These are phyloP conservation scores for Gossypium arboreum DNA, from an alignment of 345 rosid species.

Conservation along the genomic window DNA sequence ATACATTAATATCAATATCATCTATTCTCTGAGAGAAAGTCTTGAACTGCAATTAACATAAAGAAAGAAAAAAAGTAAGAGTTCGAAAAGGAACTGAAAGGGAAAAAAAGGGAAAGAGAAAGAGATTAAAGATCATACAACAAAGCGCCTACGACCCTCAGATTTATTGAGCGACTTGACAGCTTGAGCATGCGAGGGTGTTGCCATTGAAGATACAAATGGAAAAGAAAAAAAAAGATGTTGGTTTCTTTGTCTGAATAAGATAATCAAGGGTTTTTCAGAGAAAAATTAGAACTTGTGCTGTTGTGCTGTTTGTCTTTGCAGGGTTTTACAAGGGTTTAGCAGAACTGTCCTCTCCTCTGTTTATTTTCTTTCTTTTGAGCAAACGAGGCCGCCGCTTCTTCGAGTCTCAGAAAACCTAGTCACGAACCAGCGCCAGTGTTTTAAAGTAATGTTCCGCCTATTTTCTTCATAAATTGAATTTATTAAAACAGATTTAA, in stretches of 20 bases:
- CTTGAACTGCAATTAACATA: conserved; percentile 58
- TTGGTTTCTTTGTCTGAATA: background rate
- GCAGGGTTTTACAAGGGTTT: conserved; percentile 8
- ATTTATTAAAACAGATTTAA: no score
- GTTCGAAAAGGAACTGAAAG: background rate
- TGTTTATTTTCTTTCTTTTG: background rate
- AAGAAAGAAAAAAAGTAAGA: background rate
- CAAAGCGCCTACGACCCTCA: conserved; percentile 66
- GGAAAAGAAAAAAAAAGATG: background rate
- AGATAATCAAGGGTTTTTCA: background rate
- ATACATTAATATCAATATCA: conserved; percentile 73
- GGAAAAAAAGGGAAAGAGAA: background rate
- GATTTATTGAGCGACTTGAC: conserved; percentile 84
- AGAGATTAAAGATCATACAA: conserved; percentile 33
- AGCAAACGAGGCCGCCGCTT: background rate
- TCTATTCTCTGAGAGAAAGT: conserved; percentile 54
- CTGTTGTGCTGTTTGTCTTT: background rate
- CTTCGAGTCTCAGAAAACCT: background rate
- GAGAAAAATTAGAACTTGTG: background rate
- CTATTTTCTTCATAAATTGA: no score
- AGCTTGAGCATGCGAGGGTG: conserved; percentile 54
- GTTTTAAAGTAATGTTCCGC: background rate
- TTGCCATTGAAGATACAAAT: conserved; percentile 33
- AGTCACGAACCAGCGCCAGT: background rate
- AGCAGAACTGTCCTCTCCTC: background rate